Conservation (phyloP, 176 grass and related monocot genomes). For the Raddia guianensis region DNA sequence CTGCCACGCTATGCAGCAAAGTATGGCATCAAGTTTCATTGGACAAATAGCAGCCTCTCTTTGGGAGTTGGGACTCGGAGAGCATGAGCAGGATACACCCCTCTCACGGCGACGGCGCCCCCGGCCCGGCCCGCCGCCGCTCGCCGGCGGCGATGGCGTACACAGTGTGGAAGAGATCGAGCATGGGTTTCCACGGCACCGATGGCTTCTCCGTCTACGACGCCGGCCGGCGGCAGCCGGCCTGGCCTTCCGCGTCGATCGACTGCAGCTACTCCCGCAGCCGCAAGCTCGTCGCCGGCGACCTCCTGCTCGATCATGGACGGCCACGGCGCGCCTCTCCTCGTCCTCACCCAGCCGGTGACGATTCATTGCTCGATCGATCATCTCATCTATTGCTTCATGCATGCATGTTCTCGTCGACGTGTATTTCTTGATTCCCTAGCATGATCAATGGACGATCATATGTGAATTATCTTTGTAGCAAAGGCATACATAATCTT, state of each 20-base stretch:
- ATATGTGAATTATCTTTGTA: background rate
- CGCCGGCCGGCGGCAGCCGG: constrained; percentile 39
- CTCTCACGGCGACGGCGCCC: background rate
- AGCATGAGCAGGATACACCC: constrained; percentile 68
- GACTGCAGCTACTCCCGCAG: constrained; percentile 64
- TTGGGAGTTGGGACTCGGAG: background rate
- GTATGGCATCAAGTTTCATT: no score
- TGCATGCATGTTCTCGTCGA: background rate
- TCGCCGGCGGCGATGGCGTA: constrained; percentile 28
- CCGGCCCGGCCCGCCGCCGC: background rate
- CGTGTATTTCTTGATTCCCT: no score
- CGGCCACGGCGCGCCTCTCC: constrained; percentile 55
- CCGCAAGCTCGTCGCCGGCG: constrained; percentile 59
- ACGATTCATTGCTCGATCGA: no score
- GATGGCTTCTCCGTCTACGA: constrained; percentile 95
- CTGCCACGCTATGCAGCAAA: no score
- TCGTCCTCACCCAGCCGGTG: constrained; percentile 71
- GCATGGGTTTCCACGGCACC: constrained; percentile 89
- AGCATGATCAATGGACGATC: background rate
- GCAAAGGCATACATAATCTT: background rate
- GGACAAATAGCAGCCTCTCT: no score
- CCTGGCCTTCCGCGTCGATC: constrained; percentile 75
- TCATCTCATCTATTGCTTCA: no score
- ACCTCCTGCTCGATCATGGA: constrained; percentile 76
- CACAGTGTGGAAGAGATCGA: constrained; percentile 97